Evolutionary conservation across 2,329 filamentous ascomycete species (phyloP).

Genomic region (Cladobotryum protrusum): DNA sequence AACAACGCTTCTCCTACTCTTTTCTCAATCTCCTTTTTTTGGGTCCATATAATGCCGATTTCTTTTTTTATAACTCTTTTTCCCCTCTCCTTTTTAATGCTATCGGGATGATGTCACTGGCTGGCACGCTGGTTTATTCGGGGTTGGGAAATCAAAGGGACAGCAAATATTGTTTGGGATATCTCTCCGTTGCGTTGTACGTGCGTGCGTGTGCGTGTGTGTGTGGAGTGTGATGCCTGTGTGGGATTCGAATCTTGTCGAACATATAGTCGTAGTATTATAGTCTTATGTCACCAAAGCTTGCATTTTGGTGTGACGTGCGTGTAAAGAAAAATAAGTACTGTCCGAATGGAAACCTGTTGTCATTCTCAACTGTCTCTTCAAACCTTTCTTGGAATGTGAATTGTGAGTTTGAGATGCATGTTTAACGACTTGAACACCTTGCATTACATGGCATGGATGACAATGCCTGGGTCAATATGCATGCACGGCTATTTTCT

Average conservation of each 20-base stretch:
- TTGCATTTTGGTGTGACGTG: too few relatives aligned
- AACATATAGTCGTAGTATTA: background rate
- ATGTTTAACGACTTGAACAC: too few relatives aligned
- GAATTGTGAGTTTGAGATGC: background rate
- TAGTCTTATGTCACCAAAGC: too few relatives aligned
- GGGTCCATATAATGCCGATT: background rate
- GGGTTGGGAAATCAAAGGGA: background rate
- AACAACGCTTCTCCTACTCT: background rate
- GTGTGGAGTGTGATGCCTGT: background rate
- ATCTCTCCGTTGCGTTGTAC: background rate
- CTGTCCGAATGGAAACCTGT: too few relatives aligned
- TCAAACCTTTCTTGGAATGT: background rate
- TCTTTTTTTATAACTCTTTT: background rate
- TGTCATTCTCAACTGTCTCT: background rate
- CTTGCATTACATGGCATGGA: too few relatives aligned
- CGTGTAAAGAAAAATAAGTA: background rate
- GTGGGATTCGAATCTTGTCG: background rate
- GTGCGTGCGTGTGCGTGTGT: too few relatives aligned
- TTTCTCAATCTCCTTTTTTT: constrained; percentile 1
- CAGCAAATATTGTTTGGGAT: background rate
- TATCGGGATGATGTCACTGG: background rate
- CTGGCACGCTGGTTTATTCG: background rate
- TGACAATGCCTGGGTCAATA: too few relatives aligned
- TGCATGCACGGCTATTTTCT: too few relatives aligned
- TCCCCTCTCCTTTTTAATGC: background rate